Evolutionary conservation across 805 yeast genomes (phyloP).

Genomic region (Starmerella stigmatis): DNA sequence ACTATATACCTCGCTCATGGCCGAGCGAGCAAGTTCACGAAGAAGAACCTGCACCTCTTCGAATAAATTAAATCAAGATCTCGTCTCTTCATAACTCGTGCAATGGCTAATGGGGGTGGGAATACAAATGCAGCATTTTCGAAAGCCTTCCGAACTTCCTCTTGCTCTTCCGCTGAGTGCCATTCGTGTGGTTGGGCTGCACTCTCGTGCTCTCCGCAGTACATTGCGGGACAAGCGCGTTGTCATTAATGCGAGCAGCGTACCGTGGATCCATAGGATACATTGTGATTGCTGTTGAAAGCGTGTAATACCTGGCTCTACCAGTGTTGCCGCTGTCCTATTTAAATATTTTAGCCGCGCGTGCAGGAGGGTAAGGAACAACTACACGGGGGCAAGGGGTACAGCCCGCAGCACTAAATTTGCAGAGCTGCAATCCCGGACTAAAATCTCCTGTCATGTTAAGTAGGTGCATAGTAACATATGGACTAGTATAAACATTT

Average conservation of each 20-base stretch:
- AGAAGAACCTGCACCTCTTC: no score
- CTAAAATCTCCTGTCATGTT: background rate
- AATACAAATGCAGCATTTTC: background rate
- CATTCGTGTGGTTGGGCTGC: background rate
- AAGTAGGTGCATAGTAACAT: background rate
- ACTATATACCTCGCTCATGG: no score
- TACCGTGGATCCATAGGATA: slow-evolving; percentile 7
- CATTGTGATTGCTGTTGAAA: background rate
- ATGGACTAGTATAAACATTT: slow-evolving; percentile 1
- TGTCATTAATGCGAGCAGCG: slow-evolving; percentile 2
- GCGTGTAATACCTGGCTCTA: no score
- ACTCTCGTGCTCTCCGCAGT: background rate
- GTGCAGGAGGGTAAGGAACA: background rate
- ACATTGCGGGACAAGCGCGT: background rate
- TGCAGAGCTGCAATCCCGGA: background rate
- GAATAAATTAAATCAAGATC: no score
- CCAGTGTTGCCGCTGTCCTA: background rate
- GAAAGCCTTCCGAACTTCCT: background rate
- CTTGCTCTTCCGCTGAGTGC: background rate
- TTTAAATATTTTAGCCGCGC: background rate
- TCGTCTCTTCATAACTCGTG: no score
- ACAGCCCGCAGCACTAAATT: no score
- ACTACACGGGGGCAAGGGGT: background rate
- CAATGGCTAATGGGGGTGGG: background rate
- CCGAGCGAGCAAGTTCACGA: no score